These are phyloP conservation scores for Trametopsis cervina DNA, from an alignment of 768 basidiomycete genomes.

Conservation along the genomic window DNA sequence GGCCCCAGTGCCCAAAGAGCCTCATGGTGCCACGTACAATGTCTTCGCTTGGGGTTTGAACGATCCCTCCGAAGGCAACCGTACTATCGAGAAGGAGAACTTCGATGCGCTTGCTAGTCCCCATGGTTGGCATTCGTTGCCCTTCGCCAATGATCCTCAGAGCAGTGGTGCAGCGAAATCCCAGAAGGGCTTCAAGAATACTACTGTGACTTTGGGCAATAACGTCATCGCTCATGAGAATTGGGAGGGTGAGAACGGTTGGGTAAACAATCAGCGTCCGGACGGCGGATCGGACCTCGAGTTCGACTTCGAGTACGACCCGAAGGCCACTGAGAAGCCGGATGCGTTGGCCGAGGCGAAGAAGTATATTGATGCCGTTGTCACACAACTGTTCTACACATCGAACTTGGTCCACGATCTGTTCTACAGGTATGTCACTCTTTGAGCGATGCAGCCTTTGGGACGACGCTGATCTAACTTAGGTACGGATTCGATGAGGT, in stretches of 20 bases:
- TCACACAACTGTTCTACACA: conserved; percentile 89
- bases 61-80: conserved; percentile 70
- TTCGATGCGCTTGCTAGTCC: conserved; percentile 79
- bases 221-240: conserved; percentile 95
- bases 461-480: too few species aligned
- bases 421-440: conserved; percentile 77
- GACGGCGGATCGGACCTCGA: conserved; percentile 44
- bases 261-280: conserved; percentile 74
- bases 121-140: conserved; percentile 87
- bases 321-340: conserved; percentile 43
- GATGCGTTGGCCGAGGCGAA: conserved; percentile 68
- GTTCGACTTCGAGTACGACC: conserved; percentile 75
- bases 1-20: conserved; percentile 26
- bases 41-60: conserved; percentile 81
- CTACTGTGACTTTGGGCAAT: conserved; percentile 82
- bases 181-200: conserved; percentile 37
- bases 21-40: conserved; percentile 42
- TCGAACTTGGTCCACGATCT: conserved; percentile 76
- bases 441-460: too few species aligned
- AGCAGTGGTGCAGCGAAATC: conserved; percentile 16
- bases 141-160: conserved; percentile 60
- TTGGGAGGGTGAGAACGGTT: conserved; percentile 67
- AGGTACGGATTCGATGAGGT: conserved; percentile 87
- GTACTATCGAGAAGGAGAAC: conserved; percentile 53
- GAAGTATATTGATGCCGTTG: conserved; percentile 79